These are phyloP conservation scores for Viridothelium virens DNA, from an alignment of 495 filamentous ascomycete genomes.

Conservation along the genomic window DNA sequence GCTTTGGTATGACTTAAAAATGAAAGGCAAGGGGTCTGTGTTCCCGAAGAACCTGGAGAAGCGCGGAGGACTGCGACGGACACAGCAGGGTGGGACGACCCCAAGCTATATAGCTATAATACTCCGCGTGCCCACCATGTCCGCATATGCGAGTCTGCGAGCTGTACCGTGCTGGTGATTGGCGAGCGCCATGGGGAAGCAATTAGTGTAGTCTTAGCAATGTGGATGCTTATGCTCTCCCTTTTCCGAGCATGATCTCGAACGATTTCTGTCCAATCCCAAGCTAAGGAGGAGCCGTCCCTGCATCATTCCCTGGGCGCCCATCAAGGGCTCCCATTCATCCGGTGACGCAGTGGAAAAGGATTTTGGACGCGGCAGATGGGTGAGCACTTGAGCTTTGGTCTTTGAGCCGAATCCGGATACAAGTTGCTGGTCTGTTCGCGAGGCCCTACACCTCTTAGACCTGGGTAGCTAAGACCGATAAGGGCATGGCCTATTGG, in stretches of 20 bases:
- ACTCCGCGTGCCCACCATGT: background rate
- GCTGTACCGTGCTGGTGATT: background rate
- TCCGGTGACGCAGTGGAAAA: background rate
- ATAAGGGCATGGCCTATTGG: background rate
- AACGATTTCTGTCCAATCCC: background rate
- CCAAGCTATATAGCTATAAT: constrained; percentile 5
- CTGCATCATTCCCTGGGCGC: background rate
- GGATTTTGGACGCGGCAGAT: background rate
- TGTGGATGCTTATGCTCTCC: constrained; percentile 2
- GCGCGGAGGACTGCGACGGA: background rate
- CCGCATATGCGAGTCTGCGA: background rate
- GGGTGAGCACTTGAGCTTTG: background rate
- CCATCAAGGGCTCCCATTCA: background rate
- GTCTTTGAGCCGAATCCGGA: background rate
- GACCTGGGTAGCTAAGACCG: background rate
- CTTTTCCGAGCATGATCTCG: background rate
- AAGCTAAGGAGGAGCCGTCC: background rate
- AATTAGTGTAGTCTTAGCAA: background rate
- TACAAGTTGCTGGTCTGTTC: background rate
- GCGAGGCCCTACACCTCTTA: background rate
- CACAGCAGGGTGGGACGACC: background rate
- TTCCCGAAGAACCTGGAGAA: background rate
- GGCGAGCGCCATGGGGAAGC: background rate
- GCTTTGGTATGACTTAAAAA: background rate
- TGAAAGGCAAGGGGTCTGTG: constrained; percentile 1